Percentiles rank a stretch among this genome's conserved stretches.
These are phyloP conservation scores for Datisca glomerata DNA, from an alignment of 306 rosid genomes.

Conservation along the genomic window DNA sequence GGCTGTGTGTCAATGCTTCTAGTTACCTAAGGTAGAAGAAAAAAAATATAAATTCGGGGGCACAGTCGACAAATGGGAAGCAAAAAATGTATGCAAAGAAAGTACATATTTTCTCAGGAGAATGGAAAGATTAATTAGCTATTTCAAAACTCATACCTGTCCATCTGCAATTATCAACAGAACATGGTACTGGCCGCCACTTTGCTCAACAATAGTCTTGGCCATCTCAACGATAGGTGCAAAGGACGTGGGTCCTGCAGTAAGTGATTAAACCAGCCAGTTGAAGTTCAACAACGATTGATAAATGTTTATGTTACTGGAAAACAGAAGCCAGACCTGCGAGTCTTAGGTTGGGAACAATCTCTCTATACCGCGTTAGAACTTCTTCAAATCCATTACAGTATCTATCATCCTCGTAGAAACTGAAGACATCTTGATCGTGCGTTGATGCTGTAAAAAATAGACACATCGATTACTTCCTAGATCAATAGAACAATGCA, in stretches of 20 bases:
- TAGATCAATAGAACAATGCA: not conserved
- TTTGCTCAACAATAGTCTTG: slow-evolving; percentile 7
- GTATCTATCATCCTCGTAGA: slow-evolving; percentile 7
- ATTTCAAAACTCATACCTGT: slow-evolving; percentile 6
- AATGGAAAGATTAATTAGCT: not conserved
- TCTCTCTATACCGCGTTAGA: slow-evolving; percentile 7
- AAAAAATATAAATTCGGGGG: not conserved
- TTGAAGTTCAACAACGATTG: not conserved
- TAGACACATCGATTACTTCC: no score
- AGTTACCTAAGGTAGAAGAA: not conserved
- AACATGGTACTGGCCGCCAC: slow-evolving; percentile 17
- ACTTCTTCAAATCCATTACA: slow-evolving; percentile 16
- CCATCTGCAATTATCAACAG: slow-evolving; percentile 12
- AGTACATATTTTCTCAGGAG: not conserved
- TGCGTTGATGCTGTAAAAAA: slow-evolving; percentile 9
- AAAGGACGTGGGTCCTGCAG: slow-evolving; percentile 14
- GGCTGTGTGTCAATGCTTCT: not conserved
- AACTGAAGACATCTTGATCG: slow-evolving; percentile 12
- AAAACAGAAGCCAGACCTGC: slow-evolving; percentile 3
- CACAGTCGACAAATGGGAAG: not conserved
- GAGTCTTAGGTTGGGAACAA: slow-evolving; percentile 14
- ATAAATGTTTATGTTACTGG: not conserved
- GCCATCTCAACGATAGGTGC: slow-evolving; percentile 15
- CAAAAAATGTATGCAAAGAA: not conserved
- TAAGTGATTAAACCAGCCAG: not conserved